Evolutionary conservation across 1,139 yeast species (phyloP).

Genomic region (Kodamaea fungicola): DNA sequence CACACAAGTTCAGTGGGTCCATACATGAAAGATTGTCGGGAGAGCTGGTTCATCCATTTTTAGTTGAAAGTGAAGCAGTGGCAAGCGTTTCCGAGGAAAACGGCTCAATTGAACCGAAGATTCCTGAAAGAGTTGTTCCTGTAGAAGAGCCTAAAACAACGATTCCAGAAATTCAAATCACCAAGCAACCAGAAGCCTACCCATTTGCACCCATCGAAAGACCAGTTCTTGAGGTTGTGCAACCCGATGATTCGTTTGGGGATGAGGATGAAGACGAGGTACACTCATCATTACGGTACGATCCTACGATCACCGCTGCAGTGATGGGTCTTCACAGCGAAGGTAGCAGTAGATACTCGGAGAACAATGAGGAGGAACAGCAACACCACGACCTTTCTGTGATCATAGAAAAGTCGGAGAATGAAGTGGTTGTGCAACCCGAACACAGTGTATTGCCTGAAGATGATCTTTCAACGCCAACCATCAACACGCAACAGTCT

Average conservation of each 20-base stretch:
- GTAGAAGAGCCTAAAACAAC: not conserved
- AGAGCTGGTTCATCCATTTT: too few relatives aligned
- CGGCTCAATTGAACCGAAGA: too few relatives aligned
- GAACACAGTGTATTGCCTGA: not conserved
- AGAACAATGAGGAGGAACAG: not conserved
- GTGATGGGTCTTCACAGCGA: not conserved
- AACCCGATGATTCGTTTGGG: not conserved
- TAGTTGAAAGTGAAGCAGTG: too few relatives aligned
- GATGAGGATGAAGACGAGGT: conserved; percentile 1
- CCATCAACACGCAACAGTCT: conserved; percentile 8
- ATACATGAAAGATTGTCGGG: too few relatives aligned
- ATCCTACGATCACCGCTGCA: not conserved
- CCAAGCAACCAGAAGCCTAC: not conserved
- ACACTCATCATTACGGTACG: conserved; percentile 1
- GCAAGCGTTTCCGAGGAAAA: too few relatives aligned
- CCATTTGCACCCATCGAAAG: not conserved
- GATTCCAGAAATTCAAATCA: not conserved
- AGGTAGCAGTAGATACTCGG: conserved; percentile 1
- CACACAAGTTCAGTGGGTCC: too few relatives aligned
- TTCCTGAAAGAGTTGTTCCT: not conserved
- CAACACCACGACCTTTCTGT: not conserved
- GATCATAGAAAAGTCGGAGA: not conserved
- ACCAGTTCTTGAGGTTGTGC: conserved; percentile 1
- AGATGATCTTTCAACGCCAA: conserved; percentile 7
- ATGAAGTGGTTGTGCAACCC: not conserved